These are phyloP conservation scores for Nannochloris sp. DNA, from an alignment of 139 green algal species.

Conservation along the genomic window DNA sequence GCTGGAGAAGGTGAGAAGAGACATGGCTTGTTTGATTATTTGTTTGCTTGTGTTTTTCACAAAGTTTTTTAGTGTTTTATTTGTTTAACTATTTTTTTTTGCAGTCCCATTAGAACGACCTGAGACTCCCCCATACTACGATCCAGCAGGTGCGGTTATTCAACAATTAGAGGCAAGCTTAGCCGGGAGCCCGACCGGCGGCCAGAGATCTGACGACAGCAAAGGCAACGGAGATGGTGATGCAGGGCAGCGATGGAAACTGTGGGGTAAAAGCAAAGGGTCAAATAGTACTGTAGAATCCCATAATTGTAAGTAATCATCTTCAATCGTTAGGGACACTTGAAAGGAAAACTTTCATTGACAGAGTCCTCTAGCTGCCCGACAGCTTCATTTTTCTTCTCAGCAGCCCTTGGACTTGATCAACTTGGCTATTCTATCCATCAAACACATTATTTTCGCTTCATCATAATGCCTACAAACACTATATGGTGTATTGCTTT, in stretches of 20 bases:
- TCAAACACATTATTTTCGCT: no score
- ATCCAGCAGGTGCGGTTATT: slow-evolving; percentile 6
- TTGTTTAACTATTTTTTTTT: neutral
- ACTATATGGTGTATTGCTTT: no score
- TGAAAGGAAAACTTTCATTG: no score
- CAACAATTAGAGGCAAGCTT: slow-evolving; percentile 1
- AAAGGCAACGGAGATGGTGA: neutral
- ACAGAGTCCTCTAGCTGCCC: no score
- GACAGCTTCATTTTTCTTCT: no score
- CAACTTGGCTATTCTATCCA: no score
- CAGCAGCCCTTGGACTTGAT: no score
- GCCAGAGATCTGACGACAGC: neutral
- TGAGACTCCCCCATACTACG: neutral
- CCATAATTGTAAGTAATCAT: no score
- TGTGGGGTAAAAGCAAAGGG: neutral
- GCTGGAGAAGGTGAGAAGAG: neutral
- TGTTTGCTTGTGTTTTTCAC: neutral
- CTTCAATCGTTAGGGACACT: no score
- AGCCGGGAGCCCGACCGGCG: neutral
- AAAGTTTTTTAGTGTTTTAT: neutral
- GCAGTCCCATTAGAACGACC: neutral
- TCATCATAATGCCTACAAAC: no score
- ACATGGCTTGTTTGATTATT: neutral
- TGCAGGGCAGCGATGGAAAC: neutral
- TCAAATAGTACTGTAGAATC: no score